phyloP scores from a whole-genome alignment of 495 filamentous ascomycete genomes.

The Bathelium albidoporum region DNA sequence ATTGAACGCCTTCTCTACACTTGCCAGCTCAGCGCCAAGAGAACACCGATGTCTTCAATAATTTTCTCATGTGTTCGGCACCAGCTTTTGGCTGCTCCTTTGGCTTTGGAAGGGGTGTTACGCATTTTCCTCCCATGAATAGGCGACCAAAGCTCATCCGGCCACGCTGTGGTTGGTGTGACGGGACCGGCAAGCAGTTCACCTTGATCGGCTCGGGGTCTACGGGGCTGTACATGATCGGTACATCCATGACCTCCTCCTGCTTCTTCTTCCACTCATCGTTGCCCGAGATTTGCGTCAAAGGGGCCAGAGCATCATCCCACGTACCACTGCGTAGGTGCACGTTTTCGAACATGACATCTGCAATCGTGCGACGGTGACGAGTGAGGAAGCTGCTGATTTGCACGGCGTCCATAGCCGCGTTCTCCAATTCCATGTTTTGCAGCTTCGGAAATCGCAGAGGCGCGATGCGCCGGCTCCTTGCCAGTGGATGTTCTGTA shows the following conservation, averaged over 20 bases:
- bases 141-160: constrained; percentile 12
- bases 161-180: constrained; percentile 7
- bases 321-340: constrained; percentile 54
- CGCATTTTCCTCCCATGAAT: constrained; percentile 16
- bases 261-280: constrained; percentile 41
- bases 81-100: constrained; percentile 32
- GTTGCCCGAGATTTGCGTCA: constrained; percentile 46
- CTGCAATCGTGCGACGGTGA: constrained; percentile 52
- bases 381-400: constrained; percentile 48
- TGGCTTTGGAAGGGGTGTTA: constrained; percentile 23
- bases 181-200: constrained; percentile 13
- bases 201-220: constrained; percentile 19
- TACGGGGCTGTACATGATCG: constrained; percentile 21
- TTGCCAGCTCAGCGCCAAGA: constrained; percentile 28
- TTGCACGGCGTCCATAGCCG: constrained; percentile 54
- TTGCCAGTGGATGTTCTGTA: constrained; percentile 17
- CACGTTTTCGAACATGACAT: constrained; percentile 64
- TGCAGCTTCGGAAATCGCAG: constrained; percentile 49
- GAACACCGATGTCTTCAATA: constrained; percentile 32
- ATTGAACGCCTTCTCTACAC: not conserved
- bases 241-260: constrained; percentile 33
- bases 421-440: constrained; percentile 56
- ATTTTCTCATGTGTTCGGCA: constrained; percentile 36
- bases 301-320: constrained; percentile 62
- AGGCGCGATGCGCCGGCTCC: constrained; percentile 23